These are phyloP conservation scores for Puccinellia tenuiflora DNA, from an alignment of 176 grass and related monocot species.

Conservation along the genomic window DNA sequence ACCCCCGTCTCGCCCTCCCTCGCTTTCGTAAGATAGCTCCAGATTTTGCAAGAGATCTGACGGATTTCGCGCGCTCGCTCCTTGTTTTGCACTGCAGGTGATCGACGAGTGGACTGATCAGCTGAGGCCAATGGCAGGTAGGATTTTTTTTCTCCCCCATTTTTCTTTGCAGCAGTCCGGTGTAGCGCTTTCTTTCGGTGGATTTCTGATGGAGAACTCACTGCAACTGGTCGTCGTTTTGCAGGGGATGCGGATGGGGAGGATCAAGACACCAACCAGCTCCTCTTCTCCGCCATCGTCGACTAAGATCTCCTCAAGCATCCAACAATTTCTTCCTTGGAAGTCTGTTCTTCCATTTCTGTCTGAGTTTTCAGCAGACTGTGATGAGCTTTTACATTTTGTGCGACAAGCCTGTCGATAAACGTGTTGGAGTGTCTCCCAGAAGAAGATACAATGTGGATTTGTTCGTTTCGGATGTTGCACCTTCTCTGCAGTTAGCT, in stretches of 20 bases:
- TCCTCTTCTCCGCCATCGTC: slow-evolving; percentile 62
- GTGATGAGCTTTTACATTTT: too few species aligned
- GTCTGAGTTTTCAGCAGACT: too few species aligned
- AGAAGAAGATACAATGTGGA: not conserved
- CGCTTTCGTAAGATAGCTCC: not conserved
- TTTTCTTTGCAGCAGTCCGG: not conserved
- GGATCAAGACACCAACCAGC: slow-evolving; percentile 55
- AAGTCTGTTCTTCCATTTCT: not conserved
- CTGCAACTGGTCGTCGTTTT: not conserved
- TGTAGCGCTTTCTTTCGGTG: not conserved
- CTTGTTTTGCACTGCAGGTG: slow-evolving; percentile 20
- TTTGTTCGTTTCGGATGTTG: not conserved
- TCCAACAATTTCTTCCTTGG: not conserved
- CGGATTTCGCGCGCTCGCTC: not conserved
- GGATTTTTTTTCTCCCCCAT: not conserved
- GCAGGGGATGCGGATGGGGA: slow-evolving; percentile 56
- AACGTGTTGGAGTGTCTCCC: too few species aligned
- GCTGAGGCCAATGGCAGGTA: slow-evolving; percentile 47
- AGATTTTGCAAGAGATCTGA: too few species aligned
- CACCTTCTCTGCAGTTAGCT: not conserved
- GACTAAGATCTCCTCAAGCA: not conserved
- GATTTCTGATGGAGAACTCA: not conserved
- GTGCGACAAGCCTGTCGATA: too few species aligned
- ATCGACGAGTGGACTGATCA: slow-evolving; percentile 72
- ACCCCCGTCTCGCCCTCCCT: not conserved